Base-by-base conservation (phyloP, 176 grass and related monocot species). In the Hordeum marinum region DNA sequence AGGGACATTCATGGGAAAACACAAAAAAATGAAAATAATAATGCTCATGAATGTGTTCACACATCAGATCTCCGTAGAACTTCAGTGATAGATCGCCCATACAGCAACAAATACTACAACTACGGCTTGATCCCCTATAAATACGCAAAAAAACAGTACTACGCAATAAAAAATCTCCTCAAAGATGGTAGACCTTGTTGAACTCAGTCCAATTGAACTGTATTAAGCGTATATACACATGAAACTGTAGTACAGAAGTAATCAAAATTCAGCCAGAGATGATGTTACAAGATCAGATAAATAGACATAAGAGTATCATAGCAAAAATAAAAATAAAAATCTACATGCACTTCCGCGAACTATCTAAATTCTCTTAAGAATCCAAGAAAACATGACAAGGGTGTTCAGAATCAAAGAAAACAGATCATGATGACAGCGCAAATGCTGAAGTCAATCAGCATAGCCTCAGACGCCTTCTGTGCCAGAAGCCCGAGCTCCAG, bases 361-460 rank as follows among this genome's bases (percentile, higher is more conserved):
- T 75, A 75, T 52, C 25, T 52, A 52, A 72, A 52, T 50, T 50
- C 6, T 23, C 45, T 43, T 74, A 13, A 74, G 42, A 74, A 48
- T 17, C 11, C 71, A 74, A 31, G 37, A 50, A 29, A 74, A 74
- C 23, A 48, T 57, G 24, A 71, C 39, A 21, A 25, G n/a, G 68
- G 39, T 26, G 39, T 31, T 92, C 84, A 92, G 75, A 98, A 50
- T 45, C 87, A 75, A 80, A 95, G 77, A 83, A 85, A 91, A 81
- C 88, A 94, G 21, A 99, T 87, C 83, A 96, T 89, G 31, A 94
- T 92, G 64, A 94, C 88, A 24, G 91, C 86, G 18, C 88, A 98
- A 79, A 95, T 82, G 55, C 91, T 92, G 67, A 77, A 88, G 82
- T 99, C 96, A 55, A 99, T 94, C 58, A 92, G 80, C 63, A 91